Base-by-base conservation (phyloP, 1,284 basidiomycete genomes). In the Cystobasidium pallidum region DNA sequence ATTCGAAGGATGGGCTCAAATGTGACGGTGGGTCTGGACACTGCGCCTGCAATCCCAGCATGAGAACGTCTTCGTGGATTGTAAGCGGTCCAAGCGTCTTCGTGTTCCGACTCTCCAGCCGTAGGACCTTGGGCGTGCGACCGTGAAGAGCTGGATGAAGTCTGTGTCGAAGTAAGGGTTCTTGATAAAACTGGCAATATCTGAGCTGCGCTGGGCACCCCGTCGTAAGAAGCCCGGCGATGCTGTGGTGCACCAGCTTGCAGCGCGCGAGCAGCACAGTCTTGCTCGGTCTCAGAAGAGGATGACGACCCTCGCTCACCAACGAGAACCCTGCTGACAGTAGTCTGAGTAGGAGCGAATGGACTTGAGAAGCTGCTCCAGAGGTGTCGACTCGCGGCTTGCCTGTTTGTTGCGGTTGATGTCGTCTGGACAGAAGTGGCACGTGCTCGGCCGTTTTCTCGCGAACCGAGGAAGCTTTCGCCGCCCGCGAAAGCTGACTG, bases 311-410 rank as follows among this genome's bases (percentile, higher is more conserved):
- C n/a, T n/a, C n/a, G n/a, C n/a, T n/a, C n/a, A n/a, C n/a, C n/a
- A n/a, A n/a, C n/a, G n/a, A n/a, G 49, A 6, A 17, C 21, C 26
- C 49, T 51, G 6, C 21, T 51, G 21, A 51, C 6, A n/a, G 54
- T 19, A 19, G 7, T 36, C 10, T 57, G 54, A 34, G 54, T 32
- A n/a, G 54, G 10, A 13, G 1, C n/a, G 19, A 57, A 36, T 13
- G 54, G 54, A 34, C 30, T 57, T 3, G 54, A 57, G 54, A 57
- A 57, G 54, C 54, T 57, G 32, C 32, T 34, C 54, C 54, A 57
- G 32, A 1, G 4, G 15, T 57, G 32, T 34, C 54, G 54, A 36
- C 30, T 34, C 7, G 54, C 28, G n/a, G 32, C 2, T 32, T 34
- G 30, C 24, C 54, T 57, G 7, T n/a, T 36, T 57, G 54, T 34